phyloP scores from a whole-genome alignment of 768 basidiomycete species.

The Baorangia bicolor region DNA sequence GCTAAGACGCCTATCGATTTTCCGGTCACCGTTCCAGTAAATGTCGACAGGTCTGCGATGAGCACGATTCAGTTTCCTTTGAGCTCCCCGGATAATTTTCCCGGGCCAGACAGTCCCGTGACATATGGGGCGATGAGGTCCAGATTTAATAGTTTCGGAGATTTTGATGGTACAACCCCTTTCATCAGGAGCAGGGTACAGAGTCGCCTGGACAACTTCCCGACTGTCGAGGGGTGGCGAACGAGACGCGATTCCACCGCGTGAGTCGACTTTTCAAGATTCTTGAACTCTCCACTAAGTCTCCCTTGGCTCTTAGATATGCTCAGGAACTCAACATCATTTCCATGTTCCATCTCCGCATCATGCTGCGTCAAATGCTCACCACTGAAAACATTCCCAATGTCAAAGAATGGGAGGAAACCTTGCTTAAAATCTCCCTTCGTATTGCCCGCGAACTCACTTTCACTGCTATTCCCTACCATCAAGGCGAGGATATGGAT shows the following conservation, averaged over 20 bases:
- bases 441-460: conserved; percentile 84
- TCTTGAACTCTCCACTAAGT: conserved; percentile 3
- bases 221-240: conserved; percentile 73
- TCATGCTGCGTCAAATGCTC: conserved; percentile 91
- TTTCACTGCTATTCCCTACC: conserved; percentile 65
- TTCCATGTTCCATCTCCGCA: conserved; percentile 86
- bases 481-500: conserved; percentile 92
- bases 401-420: conserved; percentile 84
- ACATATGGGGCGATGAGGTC: conserved; percentile 50
- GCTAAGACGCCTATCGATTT: conserved; percentile 57
- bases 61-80: conserved; percentile 83
- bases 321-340: conserved; percentile 80
- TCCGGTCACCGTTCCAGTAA: conserved; percentile 52
- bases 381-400: conserved; percentile 80
- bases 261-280: conserved; percentile 45
- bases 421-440: conserved; percentile 75
- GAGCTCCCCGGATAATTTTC: conserved; percentile 67
- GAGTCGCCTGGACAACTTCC: conserved; percentile 64
- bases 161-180: conserved; percentile 70
- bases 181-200: conserved; percentile 85
- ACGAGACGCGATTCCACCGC: conserved; percentile 87
- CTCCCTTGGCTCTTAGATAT: conserved; percentile 46
- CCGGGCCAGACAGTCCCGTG: conserved; percentile 54
- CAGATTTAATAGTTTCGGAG: conserved; percentile 69
- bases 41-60: conserved; percentile 45